Conservation (phyloP, 495 filamentous ascomycete genomes). For the Polyplosphaeria fusca region DNA sequence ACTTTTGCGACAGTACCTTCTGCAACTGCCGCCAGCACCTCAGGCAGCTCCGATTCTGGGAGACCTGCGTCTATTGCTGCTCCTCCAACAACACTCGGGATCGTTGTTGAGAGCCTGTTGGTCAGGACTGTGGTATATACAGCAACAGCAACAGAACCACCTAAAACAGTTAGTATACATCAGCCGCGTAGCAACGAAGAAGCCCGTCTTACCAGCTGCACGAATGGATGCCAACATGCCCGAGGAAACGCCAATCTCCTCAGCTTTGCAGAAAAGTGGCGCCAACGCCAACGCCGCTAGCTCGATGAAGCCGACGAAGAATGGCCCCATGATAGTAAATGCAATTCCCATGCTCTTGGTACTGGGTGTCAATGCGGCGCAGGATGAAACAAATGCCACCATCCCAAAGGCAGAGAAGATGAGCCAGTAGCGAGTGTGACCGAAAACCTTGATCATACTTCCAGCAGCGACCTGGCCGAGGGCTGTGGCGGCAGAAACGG, state of each 20-base stretch:
- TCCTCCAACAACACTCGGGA: slow-evolving; percentile 8
- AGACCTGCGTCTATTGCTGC: slow-evolving; percentile 17
- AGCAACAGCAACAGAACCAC: slow-evolving; percentile 22
- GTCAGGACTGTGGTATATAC: slow-evolving; percentile 17
- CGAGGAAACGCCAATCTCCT: slow-evolving; percentile 21
- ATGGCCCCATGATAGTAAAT: slow-evolving; percentile 22
- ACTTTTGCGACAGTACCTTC: slow-evolving; percentile 13
- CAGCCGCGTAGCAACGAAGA: not conserved
- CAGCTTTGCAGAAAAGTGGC: slow-evolving; percentile 21
- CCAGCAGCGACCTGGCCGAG: slow-evolving; percentile 15
- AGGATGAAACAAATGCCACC: slow-evolving; percentile 19
- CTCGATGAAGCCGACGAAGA: slow-evolving; percentile 23
- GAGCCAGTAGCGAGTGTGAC: slow-evolving; percentile 15
- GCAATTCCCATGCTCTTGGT: slow-evolving; percentile 25
- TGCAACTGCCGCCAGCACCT: slow-evolving; percentile 3
- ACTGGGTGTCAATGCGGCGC: slow-evolving; percentile 14
- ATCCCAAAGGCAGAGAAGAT: slow-evolving; percentile 15
- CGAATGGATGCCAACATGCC: slow-evolving; percentile 22
- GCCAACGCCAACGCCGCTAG: slow-evolving; percentile 15
- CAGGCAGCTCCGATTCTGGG: slow-evolving; percentile 10
- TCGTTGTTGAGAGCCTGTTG: slow-evolving; percentile 12
- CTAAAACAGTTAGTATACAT: not conserved
- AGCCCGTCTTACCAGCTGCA: slow-evolving; percentile 7
- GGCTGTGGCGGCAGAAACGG: slow-evolving; percentile 11
- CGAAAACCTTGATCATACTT: slow-evolving; percentile 13